Base-by-base conservation (phyloP, 805 yeast genomes). In the Candida tammaniensis region DNA sequence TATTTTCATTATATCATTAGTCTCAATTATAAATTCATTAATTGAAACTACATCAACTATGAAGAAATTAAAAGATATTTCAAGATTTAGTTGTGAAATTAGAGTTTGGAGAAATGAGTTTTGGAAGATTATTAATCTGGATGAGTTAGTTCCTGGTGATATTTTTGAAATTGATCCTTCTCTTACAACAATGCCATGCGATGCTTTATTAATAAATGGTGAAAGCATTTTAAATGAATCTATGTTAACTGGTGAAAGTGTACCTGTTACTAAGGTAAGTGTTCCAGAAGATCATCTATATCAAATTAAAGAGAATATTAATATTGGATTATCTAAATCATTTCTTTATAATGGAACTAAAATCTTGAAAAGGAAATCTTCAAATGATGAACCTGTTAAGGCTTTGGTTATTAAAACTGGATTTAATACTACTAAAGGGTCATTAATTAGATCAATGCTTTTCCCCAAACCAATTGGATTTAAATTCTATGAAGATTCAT, bases 211-310 rank as follows among this genome's bases (percentile, higher is more conserved):
- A 31, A 61, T 91, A 13, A 77, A 88, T 21, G 98, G 99, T 33
- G 98, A 89, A 54, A 86, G 95, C 54, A 88, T 93, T 35, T 84
- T 93, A n/a, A 93, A 93, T 57, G 99, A 93, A 55, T 85, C 97
- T 5, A 93, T 93, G 96, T 70, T 93, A 14, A 93, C 99, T 0
- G 99, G 99, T 24, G 99, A 93, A 57, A 87, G 96, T 33, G 97
- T 93, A 1, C 98, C 99, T 0, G 96, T 93, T 2, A 77, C 96
- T 0, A 93, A 93, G 55, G 42, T 68, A 8, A 73, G 85, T 2
- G 86, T 93, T 1, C 61, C 71, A 1, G 70, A 73, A 11, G 88
- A 80, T 7, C 69, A 80, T 0, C 73, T 87, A 24, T 60, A 60
- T n/a, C 64, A 66, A 14, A 56, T 86, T 31, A 65, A 77, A 2